Base-by-base conservation (phyloP, 805 yeast genomes). In the Wickerhamomyces strasburgensis region DNA sequence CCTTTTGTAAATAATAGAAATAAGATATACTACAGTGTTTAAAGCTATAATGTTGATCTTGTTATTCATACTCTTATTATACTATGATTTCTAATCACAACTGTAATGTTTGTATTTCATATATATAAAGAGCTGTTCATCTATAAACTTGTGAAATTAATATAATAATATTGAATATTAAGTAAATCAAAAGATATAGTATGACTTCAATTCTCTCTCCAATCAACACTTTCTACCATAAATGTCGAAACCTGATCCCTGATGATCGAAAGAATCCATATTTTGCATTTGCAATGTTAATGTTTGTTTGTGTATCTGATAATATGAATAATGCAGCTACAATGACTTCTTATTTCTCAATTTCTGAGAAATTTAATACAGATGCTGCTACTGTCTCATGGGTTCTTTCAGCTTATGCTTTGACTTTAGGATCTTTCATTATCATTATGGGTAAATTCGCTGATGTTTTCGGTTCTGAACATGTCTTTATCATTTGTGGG, bases 341-440 rank as follows among this genome's bases (percentile, higher is more conserved):
- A 10, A 9, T 39, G 14, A 25, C 48, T 5, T 17, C 35, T 3
- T 14, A 18, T 3, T 17, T 11, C 14, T 30, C 37, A 6, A 25
- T 38, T 16, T 7, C 29, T 11, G 33, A 35, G 9, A 14, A 27
- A 5, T 44, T 42, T 14, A 14, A 23, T 13, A 27, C 39, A 5
- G 16, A 31, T 4, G 15, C 37, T 4, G 23, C 40, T 58, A 73
- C 42, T 59, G 70, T 5, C 1, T 44, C 54, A 13, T 69, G 75
- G 75, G 61, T 60, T 0, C 40, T 68, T 4, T 61, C 72, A 3
- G 64, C 65, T 0, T 69, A 68, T 48, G 64, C 71, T 3, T 46
- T 69, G 14, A 65, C 73, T 0, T 49, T 68, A 16, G 70, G 70
- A 5, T 55, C 70, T 1, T 68, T 68, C 47, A 67, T 68, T 18